A percentile compares a stretch with the other conserved stretches of the same genome.
These are phyloP conservation scores for Paxillus ammoniavirescens DNA, from an alignment of 768 basidiomycete genomes.

Conservation along the genomic window DNA sequence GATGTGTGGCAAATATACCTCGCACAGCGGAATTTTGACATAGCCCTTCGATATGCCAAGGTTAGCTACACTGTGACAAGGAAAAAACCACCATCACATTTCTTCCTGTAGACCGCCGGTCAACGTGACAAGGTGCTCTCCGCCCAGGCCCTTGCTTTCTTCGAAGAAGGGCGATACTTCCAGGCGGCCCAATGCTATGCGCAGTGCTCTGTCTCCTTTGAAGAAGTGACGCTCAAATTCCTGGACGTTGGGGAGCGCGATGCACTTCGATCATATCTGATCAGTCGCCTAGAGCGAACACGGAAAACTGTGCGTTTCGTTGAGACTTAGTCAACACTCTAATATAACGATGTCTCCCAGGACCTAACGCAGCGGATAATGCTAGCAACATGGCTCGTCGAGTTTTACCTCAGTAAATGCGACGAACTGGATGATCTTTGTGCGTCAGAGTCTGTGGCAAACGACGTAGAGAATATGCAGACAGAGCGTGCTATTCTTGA, in stretches of 20 bases:
- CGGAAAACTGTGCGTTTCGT: conserved; percentile 64
- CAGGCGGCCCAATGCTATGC: conserved; percentile 92
- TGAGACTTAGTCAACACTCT: not conserved
- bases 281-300: conserved; percentile 82
- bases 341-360: conserved; percentile 38
- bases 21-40: conserved; percentile 72
- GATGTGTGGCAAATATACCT: conserved; percentile 95
- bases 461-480: conserved; percentile 82
- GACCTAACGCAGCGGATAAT: conserved; percentile 94
- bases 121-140: conserved; percentile 85
- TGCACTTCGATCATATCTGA: conserved; percentile 85
- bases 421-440: conserved; percentile 94
- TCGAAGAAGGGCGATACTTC: conserved; percentile 78
- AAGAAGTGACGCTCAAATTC: conserved; percentile 89
- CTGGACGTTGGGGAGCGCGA: conserved; percentile 89
- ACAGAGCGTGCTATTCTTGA: conserved; percentile 81
- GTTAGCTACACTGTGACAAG: conserved; percentile 37
- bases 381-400: conserved; percentile 97
- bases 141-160: conserved; percentile 79
- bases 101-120: conserved; percentile 61
- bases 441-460: conserved; percentile 78
- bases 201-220: conserved; percentile 83
- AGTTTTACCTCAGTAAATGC: conserved; percentile 95
- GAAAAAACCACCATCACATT: conserved; percentile 1
- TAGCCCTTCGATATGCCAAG: conserved; percentile 79